Conservation (phyloP, 2,329 filamentous ascomycete species). For the Colletotrichum neosansevieriae region DNA sequence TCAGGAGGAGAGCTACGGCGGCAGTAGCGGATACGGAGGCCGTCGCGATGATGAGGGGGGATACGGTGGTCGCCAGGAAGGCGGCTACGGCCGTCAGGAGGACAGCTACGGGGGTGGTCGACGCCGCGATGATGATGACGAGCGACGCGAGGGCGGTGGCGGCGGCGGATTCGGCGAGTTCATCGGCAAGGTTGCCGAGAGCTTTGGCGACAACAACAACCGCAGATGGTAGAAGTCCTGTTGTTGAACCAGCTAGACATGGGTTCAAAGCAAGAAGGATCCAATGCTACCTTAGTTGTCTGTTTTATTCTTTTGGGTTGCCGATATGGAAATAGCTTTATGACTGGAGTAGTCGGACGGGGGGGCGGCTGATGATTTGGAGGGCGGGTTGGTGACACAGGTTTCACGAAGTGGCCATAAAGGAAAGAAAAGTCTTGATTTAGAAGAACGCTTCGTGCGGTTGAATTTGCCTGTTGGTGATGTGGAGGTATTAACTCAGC, state of each 20-base stretch:
- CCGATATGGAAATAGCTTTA: slow-evolving; percentile 12
- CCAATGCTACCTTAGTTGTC: neutral
- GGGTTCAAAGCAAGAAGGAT: neutral
- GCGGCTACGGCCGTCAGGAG: slow-evolving; percentile 42
- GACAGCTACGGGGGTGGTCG: slow-evolving; percentile 42
- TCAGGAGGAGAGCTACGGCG: slow-evolving; percentile 41
- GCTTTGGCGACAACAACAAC: slow-evolving; percentile 39
- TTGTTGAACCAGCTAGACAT: slow-evolving; percentile 9
- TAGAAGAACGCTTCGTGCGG: neutral
- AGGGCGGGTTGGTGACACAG: slow-evolving; percentile 10
- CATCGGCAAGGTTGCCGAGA: slow-evolving; percentile 41
- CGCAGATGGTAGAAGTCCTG: slow-evolving; percentile 34
- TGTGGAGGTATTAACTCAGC: no score
- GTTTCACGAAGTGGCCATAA: slow-evolving; percentile 20
- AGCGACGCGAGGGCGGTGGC: slow-evolving; percentile 36
- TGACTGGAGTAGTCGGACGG: slow-evolving; percentile 2
- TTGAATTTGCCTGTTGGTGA: neutral
- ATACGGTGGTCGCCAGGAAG: slow-evolving; percentile 38
- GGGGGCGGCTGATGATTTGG: no score
- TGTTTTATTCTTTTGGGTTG: slow-evolving; percentile 6
- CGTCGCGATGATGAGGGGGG: slow-evolving; percentile 11
- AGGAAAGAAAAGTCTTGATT: slow-evolving; percentile 31
- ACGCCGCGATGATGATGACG: slow-evolving; percentile 8
- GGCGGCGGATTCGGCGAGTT: slow-evolving; percentile 42
- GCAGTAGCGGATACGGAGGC: slow-evolving; percentile 6